phyloP scores from a whole-genome alignment of 495 filamentous ascomycete species.

The Haplographium delicatum region DNA sequence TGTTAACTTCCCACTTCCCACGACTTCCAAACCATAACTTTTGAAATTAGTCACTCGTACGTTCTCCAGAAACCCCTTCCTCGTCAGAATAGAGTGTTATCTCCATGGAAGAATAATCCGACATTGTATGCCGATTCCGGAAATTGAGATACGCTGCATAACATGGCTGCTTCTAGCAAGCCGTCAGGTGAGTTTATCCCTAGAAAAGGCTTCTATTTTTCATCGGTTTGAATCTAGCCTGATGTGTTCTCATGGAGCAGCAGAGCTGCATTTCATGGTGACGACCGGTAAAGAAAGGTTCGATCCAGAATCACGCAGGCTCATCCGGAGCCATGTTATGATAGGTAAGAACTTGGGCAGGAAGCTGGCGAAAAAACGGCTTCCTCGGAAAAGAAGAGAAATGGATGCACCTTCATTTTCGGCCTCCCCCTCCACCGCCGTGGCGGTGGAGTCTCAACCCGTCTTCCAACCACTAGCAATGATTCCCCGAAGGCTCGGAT shows the following conservation, averaged over 20 bases:
- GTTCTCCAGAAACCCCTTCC: not conserved
- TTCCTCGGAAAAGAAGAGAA: too few species aligned
- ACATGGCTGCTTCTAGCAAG: not conserved
- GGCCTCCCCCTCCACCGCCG: not conserved
- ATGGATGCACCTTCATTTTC: not conserved
- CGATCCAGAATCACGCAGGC: conserved; percentile 4
- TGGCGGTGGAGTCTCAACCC: not conserved
- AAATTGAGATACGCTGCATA: not conserved
- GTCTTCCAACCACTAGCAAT: not conserved
- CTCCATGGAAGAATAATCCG: not conserved
- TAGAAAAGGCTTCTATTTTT: not conserved
- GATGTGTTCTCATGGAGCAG: not conserved
- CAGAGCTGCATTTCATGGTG: not conserved
- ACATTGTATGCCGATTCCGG: conserved; percentile 3
- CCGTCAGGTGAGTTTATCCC: not conserved
- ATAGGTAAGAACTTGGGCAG: conserved; percentile 37
- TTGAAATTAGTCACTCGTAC: not conserved
- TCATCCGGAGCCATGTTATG: conserved; percentile 39
- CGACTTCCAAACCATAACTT: not conserved
- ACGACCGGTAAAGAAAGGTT: not conserved
- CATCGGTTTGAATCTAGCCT: not conserved
- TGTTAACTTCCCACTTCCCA: not conserved
- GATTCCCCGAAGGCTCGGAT: conserved; percentile 3
- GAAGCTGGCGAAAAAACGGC: conserved; percentile 11
- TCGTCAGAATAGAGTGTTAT: not conserved